Percentiles rank a stretch among this genome's conserved stretches.
phyloP scores from a whole-genome alignment of 257 asterid species.

The Lantana camara region DNA sequence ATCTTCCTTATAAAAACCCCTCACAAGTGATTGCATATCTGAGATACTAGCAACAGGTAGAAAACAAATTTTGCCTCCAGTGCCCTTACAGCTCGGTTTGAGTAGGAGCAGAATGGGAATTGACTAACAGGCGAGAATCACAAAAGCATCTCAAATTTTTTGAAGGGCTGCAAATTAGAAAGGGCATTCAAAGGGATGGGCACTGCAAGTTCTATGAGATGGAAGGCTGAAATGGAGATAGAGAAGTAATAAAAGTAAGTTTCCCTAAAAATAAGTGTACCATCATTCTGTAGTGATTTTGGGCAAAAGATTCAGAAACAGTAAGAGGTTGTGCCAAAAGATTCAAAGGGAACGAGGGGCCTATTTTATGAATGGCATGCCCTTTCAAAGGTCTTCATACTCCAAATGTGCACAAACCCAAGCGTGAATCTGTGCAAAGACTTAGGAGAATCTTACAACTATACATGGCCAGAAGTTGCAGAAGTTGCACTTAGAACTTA shows the following conservation, averaged over 20 bases:
- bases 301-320: background rate
- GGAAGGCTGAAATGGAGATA: background rate
- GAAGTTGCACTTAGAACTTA: background rate
- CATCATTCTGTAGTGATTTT: no score
- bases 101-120: background rate
- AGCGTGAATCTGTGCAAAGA: background rate
- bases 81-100: background rate
- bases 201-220: background rate
- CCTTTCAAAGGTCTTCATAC: background rate
- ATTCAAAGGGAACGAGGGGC: conserved; percentile 13
- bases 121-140: conserved; percentile 11
- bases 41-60: conserved; percentile 5
- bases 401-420: conserved; percentile 7
- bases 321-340: background rate
- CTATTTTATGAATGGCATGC: background rate
- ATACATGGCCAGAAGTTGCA: no score
- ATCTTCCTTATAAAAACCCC: conserved; percentile 1
- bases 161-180: conserved; percentile 5
- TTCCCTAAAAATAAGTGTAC: background rate
- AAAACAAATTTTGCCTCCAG: background rate
- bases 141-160: background rate
- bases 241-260: conserved; percentile 11
- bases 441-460: conserved; percentile 6
- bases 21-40: background rate
- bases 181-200: background rate